Evolutionary conservation across 1,284 basidiomycete species (phyloP).

Genomic region (Austroboletus novae-zelandiae): DNA sequence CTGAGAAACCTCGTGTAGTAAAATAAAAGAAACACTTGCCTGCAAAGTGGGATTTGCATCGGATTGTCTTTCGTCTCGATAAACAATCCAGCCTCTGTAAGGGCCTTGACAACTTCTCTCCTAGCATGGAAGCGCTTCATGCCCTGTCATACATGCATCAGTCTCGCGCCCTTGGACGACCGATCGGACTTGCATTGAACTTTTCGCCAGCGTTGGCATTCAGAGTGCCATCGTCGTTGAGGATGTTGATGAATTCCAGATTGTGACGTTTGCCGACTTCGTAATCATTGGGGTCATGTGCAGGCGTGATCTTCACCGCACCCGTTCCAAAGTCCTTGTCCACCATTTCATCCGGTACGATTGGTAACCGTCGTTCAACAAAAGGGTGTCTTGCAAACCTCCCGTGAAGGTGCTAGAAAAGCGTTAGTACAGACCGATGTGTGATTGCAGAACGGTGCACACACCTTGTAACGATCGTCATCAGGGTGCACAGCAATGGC

Average conservation of each 20-base stretch:
- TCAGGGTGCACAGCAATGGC: conserved; percentile 97
- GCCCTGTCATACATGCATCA: conserved; percentile 47
- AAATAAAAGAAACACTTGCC: conserved; percentile 39
- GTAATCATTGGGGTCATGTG: conserved; percentile 98
- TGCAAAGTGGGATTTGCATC: conserved; percentile 93
- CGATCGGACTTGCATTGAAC: conserved; percentile 57
- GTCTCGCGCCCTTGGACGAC: background rate
- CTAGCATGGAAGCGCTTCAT: conserved; percentile 97
- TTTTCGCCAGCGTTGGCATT: conserved; percentile 85
- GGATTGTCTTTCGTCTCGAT: conserved; percentile 94
- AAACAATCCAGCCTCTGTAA: conserved; percentile 87
- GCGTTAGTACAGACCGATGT: background rate
- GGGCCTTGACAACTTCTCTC: conserved; percentile 77
- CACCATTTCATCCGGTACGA: conserved; percentile 86
- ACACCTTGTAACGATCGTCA: conserved; percentile 82
- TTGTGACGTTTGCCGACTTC: conserved; percentile 90
- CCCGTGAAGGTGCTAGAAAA: conserved; percentile 81
- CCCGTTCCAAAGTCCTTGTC: conserved; percentile 98
- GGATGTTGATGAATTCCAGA: conserved; percentile 91
- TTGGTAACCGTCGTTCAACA: conserved; percentile 83
- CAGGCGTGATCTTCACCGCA: conserved; percentile 99
- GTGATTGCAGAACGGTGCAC: background rate
- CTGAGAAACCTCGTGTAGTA: background rate
- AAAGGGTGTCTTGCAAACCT: conserved; percentile 94
- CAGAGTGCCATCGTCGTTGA: conserved; percentile 97